A percentile compares a stretch with the other conserved stretches of the same genome.
These are phyloP conservation scores for Ophiocytium majus DNA, from an alignment of 352 stramenopile species.

Conservation along the genomic window DNA sequence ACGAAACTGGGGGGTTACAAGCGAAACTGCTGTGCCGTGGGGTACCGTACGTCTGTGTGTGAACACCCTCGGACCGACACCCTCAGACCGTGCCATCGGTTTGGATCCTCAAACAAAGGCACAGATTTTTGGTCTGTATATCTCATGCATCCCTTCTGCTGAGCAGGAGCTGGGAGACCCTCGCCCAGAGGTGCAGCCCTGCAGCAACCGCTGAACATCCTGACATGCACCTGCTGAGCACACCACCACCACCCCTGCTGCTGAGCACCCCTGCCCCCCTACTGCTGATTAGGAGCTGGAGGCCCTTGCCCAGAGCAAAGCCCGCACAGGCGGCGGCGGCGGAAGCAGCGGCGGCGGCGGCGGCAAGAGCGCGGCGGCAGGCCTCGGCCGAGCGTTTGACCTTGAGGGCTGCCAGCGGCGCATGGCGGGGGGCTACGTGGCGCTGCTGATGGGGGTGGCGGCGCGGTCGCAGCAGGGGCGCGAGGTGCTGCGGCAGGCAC, in stretches of 20 bases:
- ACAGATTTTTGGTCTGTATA: no score
- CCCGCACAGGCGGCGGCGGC: constrained; percentile 21
- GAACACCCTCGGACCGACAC: no score
- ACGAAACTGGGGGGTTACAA: neutral
- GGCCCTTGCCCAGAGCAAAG: constrained; percentile 29
- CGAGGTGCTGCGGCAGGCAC: constrained; percentile 32
- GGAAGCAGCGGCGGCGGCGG: constrained; percentile 20
- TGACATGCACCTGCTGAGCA: no score
- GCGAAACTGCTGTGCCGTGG: neutral
- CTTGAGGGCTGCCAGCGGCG: constrained; percentile 40
- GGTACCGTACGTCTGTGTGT: no score
- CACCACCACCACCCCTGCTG: no score
- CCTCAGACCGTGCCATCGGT: no score
- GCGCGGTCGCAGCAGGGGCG: constrained; percentile 35
- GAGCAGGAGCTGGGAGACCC: no score
- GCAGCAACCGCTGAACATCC: no score
- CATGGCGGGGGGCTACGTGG: constrained; percentile 37
- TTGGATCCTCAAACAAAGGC: no score
- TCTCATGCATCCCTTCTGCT: no score
- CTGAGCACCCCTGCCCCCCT: no score
- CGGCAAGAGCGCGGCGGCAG: constrained; percentile 15
- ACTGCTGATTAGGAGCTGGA: constrained; percentile 49
- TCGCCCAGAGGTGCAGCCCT: no score
- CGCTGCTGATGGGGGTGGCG: constrained; percentile 46
- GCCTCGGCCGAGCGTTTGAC: constrained; percentile 33